Percentiles rank a stretch among this genome's conserved stretches.
Conservation (phyloP, 2,329 filamentous ascomycete species). For the Escovopsis weberi region DNA sequence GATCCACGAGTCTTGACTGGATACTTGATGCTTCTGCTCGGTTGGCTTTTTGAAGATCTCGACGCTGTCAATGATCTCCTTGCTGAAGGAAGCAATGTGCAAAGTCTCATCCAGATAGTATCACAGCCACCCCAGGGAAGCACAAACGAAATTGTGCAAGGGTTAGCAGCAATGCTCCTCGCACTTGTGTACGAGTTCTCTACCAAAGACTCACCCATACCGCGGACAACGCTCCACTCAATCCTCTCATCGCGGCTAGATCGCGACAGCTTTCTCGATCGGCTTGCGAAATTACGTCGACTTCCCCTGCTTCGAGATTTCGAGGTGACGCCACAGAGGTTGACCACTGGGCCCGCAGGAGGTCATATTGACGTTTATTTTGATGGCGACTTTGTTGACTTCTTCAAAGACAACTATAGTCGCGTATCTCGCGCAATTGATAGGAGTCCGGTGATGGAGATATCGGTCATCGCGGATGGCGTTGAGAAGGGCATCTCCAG, state of each 20-base stretch:
- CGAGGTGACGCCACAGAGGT: conserved; percentile 65
- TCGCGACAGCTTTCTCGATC: conserved; percentile 75
- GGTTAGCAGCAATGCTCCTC: conserved; percentile 69
- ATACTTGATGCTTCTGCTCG: conserved; percentile 77
- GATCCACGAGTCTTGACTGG: conserved; percentile 70
- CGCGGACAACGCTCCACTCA: conserved; percentile 65
- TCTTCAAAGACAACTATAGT: conserved; percentile 92
- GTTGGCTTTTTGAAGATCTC: conserved; percentile 86
- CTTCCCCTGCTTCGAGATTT: conserved; percentile 75
- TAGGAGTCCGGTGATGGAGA: conserved; percentile 76
- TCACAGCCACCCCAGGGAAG: conserved; percentile 42
- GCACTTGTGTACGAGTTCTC: conserved; percentile 94
- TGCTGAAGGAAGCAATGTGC: conserved; percentile 81
- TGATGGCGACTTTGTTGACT: conserved; percentile 75
- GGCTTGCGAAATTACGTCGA: conserved; percentile 60
- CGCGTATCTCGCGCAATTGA: conserved; percentile 75
- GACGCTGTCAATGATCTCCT: conserved; percentile 88
- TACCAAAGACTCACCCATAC: conserved; percentile 87
- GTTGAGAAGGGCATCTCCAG: conserved; percentile 85
- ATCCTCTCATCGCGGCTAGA: conserved; percentile 65
- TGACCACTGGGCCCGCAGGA: conserved; percentile 30
- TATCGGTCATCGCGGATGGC: conserved; percentile 64
- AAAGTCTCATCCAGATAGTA: conserved; percentile 65
- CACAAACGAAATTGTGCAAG: conserved; percentile 52
- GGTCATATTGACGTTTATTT: conserved; percentile 70